Base-by-base conservation (phyloP, 768 basidiomycete species). In the Daedaleopsis sinensis region DNA sequence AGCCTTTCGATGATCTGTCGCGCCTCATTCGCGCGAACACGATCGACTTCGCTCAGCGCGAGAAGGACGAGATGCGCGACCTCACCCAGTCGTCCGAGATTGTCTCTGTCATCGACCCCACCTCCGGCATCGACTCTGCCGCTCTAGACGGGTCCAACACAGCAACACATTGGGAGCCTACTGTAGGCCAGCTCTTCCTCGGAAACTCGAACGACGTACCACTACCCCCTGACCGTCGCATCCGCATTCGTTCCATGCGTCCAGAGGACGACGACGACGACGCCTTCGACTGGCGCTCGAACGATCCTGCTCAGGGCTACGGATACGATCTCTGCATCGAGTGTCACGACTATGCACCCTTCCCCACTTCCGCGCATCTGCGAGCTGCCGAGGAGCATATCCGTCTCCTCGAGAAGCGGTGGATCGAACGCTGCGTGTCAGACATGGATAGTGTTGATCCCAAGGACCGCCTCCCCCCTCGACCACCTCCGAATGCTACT, bases 261-360 rank as follows among this genome's bases (percentile, higher is more conserved):
- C 62, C 37, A 43, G 59, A 65, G 21, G 64, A 66, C 6, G 65
- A 64, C 5, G 65, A 59, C 13, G 67, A 70, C 44, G 73, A 75
- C 47, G 72, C 78, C 18, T 80, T 79, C 62, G 71, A 76, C 53
- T 67, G 69, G 37, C 62, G 71, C 35, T 65, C 65, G 50, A 82
- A 83, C 57, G 79, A 81, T 65, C 81, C 83, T 16, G 68, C 64
- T 35, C 63, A 76, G n/a, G 87, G 86, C 37, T 77, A 81, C 61
- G 91, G 90, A 16, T 94, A 87, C 69, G 89, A 94, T 68, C 84
- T 96, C 46, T 95, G 93, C 72, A 84, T 96, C 62, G 93, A 96
- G 75, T 93, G 91, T 70, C 89, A 91, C 68, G 92, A 95, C 65
- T 77, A 84, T 37, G 91, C 91, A 2, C 86, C 87, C 15, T 89